Base-by-base conservation (phyloP, 129 eudicot genomes). In the Tanacetum coccineum region DNA sequence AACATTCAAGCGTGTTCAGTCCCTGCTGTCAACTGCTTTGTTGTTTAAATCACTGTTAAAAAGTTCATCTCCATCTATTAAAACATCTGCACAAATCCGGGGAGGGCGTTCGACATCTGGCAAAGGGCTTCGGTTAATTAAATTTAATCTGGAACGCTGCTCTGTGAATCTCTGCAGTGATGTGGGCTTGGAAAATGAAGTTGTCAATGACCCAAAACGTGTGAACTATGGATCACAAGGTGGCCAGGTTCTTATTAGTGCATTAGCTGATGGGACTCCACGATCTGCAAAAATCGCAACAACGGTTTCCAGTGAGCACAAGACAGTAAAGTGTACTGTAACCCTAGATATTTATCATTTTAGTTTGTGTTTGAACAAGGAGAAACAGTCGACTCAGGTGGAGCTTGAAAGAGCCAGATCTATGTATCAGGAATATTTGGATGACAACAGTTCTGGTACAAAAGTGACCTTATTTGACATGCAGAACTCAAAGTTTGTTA, bases 191-290 rank as follows among this genome's bases (percentile, higher is more conserved):
- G 99, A 89, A 55, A 84, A 79, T 74, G 81, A 80, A 58, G 79
- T 70, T 61, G 28, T 84, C 56, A 75, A 75, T 13, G 99, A 93
- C 67, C 95, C 96, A n/a, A 93, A 93, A 74, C 81, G 86, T 55
- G 95, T 86, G 51, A 93, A 88, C 77, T 93, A 86, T 66, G 99
- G 99, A 71, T 84, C 99, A 32, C 99, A 93, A 82, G 99, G 96
- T 67, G 99, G 99, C 52, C 84, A 90, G 54, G 79, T 88, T 66
- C 47, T 81, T 59, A 62, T 93, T 63, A 84, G 79, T 70, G 82
- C 62, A 14, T 88, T 86, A 71, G 78, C 86, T 63, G 99, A 93
- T 71, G 96, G 99, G 72, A 82, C 86, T 15, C 82, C 76, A 56
- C 95, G 96, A 9, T 82, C 92, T 71, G 96, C 99, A 79, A 71